phyloP scores from a whole-genome alignment of 163 green algal genomes.

The Scenedesmus sp. region DNA sequence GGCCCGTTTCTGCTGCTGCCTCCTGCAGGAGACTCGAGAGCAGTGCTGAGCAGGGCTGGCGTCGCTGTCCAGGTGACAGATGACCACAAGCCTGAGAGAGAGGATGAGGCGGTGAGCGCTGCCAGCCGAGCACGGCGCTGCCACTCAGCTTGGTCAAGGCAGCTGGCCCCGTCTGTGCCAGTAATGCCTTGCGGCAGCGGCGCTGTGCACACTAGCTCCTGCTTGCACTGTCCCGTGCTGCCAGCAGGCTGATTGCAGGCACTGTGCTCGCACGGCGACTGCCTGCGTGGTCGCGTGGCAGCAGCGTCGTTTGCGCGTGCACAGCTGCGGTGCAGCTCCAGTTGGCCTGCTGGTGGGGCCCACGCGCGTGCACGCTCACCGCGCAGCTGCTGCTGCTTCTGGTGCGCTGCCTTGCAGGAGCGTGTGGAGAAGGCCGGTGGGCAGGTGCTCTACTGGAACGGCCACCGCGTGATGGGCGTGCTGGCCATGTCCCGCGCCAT shows the following conservation, averaged over 20 bases:
- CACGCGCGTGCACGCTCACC: not conserved
- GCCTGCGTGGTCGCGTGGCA: too few species aligned
- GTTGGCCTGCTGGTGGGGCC: too few species aligned
- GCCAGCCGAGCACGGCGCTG: too few species aligned
- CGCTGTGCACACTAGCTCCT: not conserved
- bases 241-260: not conserved
- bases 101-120: constrained; percentile 91
- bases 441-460: constrained; percentile 97
- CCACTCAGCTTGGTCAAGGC: too few species aligned
- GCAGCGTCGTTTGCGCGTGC: not conserved
- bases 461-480: constrained; percentile 96
- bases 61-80: constrained; percentile 91
- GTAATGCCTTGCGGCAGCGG: not conserved
- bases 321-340: too few species aligned
- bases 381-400: not conserved
- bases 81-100: constrained; percentile 96
- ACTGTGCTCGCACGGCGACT: not conserved
- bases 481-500: constrained; percentile 96
- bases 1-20: constrained; percentile 1
- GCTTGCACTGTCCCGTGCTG: not conserved
- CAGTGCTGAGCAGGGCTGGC: constrained; percentile 89
- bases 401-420: constrained; percentile 76
- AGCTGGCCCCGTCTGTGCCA: too few species aligned
- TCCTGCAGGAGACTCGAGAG: constrained; percentile 82
- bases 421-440: constrained; percentile 93